Base-by-base conservation (phyloP, 768 basidiomycete species). In the Termitomyces sp. region DNA sequence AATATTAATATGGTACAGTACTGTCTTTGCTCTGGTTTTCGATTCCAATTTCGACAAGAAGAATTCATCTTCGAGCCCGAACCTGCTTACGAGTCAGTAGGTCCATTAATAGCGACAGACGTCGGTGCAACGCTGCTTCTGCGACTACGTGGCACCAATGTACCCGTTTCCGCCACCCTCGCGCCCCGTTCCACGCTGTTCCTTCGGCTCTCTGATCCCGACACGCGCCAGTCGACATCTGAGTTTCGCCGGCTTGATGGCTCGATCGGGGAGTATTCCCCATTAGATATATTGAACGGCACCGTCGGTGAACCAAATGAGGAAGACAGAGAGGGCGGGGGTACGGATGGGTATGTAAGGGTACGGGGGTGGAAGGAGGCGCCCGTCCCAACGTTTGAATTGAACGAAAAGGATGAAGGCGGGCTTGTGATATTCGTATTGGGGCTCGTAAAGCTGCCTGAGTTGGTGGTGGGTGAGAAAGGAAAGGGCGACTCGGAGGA, bases 271-370 rank as follows among this genome's bases (percentile, higher is more conserved):
- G 79, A 77, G 19, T 67, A 71, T n/a, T 83, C 83, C n/a, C 79
- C 72, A 53, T 72, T 73, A 16, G 77, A 73, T 54, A 76, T 75
- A 56, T 75, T 71, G 60, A 75, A 78, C 12, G 80, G 74, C 17
- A 82, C 77, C 25, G 76, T 77, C 8, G 88, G 86, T 5, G 86
- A 87, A 14, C 90, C 90, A 62, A 90, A 86, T 10, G 88, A 89
- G 7, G 87, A 89, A 5, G 87, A 89, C 27, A 91, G 70, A 1
- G 88, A 89, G 3, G 91, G 91, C 11, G 91, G 91, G 2, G 92
- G 91, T 0, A 92, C 92, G 6, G 85, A 86, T 0, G 91, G 91
- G 63, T 94, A 94, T 5, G 89, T 81, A 50, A 93, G 76, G 14
- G 77, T 74, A 53, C 75, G 71, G 6, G 65, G 70, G 9, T 65